Evolutionary conservation across 2,329 filamentous ascomycete species (phyloP), one percentile per base, ranked within the genome.

Genomic region (Colletotrichum chlorophyti): DNA sequence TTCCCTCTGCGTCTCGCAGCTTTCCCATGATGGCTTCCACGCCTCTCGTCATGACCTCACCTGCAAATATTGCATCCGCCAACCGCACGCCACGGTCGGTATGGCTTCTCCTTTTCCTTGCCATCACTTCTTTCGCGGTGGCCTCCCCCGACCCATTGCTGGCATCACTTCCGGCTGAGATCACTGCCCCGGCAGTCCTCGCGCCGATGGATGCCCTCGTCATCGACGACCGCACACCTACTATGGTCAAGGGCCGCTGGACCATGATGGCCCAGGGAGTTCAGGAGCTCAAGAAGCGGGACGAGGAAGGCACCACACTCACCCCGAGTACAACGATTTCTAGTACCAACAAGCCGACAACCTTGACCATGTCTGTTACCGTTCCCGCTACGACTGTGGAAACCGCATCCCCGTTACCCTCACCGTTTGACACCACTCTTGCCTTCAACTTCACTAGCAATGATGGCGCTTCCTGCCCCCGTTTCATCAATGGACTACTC

Each of bases 401-500:
- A 1, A 58, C 67, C 8, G 27, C 72, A 1, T 75, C 73, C 48
- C 74, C 81, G 5, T 74, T 89, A 37, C 90, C 88, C 0, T 83
- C 73, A 10, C 82, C 89, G 2, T 91, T 91, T 67, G 90, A 93
- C 65, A 86, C 82, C 53, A 83, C 80, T 45, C 71, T 90, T 26
- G 80, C 82, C 7, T 80, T 80, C 61, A 88, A 89, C 65, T 90
- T 91, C 72, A 82, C 83, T 14, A 73, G 71, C 50, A 66, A 73
- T 10, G 75, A 77, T 47, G 81, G 79, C 42, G 69, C 76, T 21
- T 75, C 76, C 5, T 93, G 90, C 68, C 84, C 86, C 3, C 70
- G 70, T 5, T 93, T 94, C 74, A 88, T 96, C 71, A 79, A 83
- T 48, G 72, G 72, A 3, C 86, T 96, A 66, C 80, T 95, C 47